phyloP scores from a whole-genome alignment of 176 grass and related monocot species.

The Poa annua region DNA sequence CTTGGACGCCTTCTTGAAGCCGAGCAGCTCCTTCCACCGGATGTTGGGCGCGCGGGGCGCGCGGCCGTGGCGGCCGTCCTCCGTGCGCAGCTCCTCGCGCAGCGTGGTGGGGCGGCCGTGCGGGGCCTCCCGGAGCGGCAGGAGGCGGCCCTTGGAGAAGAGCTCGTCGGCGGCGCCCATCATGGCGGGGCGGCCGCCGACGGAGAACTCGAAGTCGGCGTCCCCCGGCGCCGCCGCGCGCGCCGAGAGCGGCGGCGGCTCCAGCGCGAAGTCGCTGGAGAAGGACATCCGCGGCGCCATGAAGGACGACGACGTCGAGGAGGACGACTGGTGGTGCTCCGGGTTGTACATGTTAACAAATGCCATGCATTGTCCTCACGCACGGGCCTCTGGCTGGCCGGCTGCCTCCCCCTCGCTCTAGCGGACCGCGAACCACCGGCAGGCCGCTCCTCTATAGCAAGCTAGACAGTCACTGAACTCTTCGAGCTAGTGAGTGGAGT shows the following conservation, averaged over 20 bases:
- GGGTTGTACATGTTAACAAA: conserved; percentile 91
- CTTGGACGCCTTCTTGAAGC: conserved; percentile 76
- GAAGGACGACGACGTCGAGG: conserved; percentile 28
- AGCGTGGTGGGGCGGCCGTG: conserved; percentile 55
- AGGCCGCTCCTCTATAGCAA: not conserved
- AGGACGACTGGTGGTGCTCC: conserved; percentile 68
- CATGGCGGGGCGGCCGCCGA: conserved; percentile 79
- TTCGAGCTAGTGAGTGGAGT: not conserved
- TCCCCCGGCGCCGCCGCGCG: conserved; percentile 44
- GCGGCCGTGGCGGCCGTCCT: conserved; percentile 40
- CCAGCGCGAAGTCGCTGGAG: conserved; percentile 90
- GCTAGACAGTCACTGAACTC: not conserved
- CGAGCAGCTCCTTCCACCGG: conserved; percentile 93
- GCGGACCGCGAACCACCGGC: not conserved
- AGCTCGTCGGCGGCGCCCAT: conserved; percentile 88
- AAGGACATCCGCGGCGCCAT: conserved; percentile 93
- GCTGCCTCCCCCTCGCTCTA: not conserved
- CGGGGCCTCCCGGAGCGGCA: conserved; percentile 68
- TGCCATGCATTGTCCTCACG: conserved; percentile 64
- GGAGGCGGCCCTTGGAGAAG: conserved; percentile 86
- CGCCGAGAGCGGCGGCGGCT: conserved; percentile 57
- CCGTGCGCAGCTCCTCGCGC: conserved; percentile 74
- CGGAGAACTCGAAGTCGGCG: conserved; percentile 95
- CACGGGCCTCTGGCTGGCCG: not conserved
- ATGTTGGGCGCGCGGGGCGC: conserved; percentile 55